Base-by-base conservation (phyloP, 306 rosid species). In the Astragalus membranaceus region DNA sequence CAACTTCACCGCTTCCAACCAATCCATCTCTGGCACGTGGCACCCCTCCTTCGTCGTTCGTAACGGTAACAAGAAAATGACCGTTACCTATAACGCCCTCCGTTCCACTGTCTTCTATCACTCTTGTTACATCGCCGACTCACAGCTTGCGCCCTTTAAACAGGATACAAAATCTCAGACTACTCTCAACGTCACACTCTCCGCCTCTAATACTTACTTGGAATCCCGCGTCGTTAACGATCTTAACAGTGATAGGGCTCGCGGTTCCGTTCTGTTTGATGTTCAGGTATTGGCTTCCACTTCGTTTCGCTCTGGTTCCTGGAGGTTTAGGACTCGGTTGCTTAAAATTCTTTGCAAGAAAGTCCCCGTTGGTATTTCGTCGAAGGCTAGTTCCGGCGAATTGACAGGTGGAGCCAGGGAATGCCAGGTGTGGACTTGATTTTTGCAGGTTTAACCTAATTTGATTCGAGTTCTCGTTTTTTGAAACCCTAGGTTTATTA, bases 61-160 rank as follows among this genome's bases (percentile, higher is more conserved):
- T 44, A 94, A 94, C 78, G 78, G 81, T 42, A 90, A 94, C 75
- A 87, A 81, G 84, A 94, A 90, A 80, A 75, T 94, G 85, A 15
- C 75, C 10, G n/a, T 89, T 47, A 53, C 78, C 3, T 94, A 88
- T 61, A 87, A 86, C 72, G 35, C 17, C 8, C 43, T 88, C 50
- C 76, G 5, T 2, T 33, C 91, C 44, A 35, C 67, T 4, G 1
- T 91, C 30, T 73, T 12, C 58, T 94, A 83, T 73, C 62, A 46
- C 4, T 0, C 23, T 0, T 41, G 15, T 41, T 52, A 17, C 79
- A 71, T 94, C 23, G 32, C 89, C 32, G 56, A 65, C 12, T 63
- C 87, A 0, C 58, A 76, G 10, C 65, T 87, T 57, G 42, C 83
- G 0, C 96, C 99, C 4, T 88, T 94, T 70, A 17, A 36, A 3